Conservation (phyloP, 345 rosid species). For the Schrenkiella parvula region DNA sequence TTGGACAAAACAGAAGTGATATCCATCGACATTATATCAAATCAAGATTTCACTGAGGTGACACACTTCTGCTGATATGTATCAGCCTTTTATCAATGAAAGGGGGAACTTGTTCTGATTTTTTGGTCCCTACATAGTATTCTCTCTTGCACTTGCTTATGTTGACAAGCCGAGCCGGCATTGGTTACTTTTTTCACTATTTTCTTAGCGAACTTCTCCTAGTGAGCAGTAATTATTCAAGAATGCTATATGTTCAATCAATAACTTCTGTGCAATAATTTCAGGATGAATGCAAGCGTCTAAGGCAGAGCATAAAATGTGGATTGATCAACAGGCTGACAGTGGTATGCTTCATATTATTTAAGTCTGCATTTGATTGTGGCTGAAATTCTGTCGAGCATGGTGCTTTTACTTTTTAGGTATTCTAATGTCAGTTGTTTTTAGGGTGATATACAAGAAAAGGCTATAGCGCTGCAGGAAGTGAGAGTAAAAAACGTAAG, state of each 20-base stretch:
- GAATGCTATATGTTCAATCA: constrained; percentile 9
- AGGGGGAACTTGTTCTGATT: background rate
- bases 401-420: background rate
- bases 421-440: constrained; percentile 32
- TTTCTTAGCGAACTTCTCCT: background rate
- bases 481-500: constrained; percentile 96
- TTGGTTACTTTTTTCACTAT: background rate
- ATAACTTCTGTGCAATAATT: constrained; percentile 11
- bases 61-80: constrained; percentile 11
- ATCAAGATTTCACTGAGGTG: constrained; percentile 99
- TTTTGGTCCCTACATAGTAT: background rate
- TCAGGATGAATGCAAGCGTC: constrained; percentile 98
- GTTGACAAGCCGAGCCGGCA: background rate
- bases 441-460: constrained; percentile 94
- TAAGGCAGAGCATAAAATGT: constrained; percentile 97
- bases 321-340: constrained; percentile 82
- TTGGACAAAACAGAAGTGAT: constrained; percentile 86
- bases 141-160: constrained; percentile 18
- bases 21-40: constrained; percentile 87
- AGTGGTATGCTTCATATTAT: constrained; percentile 55
- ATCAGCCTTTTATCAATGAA: background rate
- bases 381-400: background rate
- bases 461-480: constrained; percentile 81
- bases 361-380: background rate
- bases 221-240: background rate